Evolutionary conservation across 2,329 filamentous ascomycete species (phyloP), one percentile per base, ranked within the genome.

Genomic region (Aspergillus brunneoviolaceus): DNA sequence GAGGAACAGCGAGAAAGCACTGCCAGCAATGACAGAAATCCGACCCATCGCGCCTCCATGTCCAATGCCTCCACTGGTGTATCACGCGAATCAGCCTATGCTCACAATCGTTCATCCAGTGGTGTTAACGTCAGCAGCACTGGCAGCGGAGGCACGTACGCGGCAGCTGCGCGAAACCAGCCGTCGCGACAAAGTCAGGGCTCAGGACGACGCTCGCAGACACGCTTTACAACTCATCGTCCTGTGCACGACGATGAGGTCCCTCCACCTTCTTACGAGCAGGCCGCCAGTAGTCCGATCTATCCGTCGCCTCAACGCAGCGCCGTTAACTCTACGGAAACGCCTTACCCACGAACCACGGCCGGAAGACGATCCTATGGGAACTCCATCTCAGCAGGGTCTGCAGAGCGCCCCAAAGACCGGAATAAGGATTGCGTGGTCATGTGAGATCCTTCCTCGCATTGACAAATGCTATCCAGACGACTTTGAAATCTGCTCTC

Each of bases 1-100:
- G 94, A 98, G 74, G 92, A 97, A 64, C 88, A 92, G 69, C 84
- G 87, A 14, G 86, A 92, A 64, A 65, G 63, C 31, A 59, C 52
- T 2, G n/a, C 35, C 94, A 98, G 74, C 92, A 97, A 65, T 87
- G 58, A 58, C 16, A 51, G 62, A 51, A 63, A 84, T 85, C n/a
- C 79, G 75, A 60, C 60, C 49, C 63, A 56, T 60, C 64, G 61
- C 49, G 56, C 67, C 42, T 68, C 67, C n/a, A 61, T 64, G 21
- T 65, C 69, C 23, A 49, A 61, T 47, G 63, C 63, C 11, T 53
- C 69, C 48, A 60, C 68, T 1, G 63, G 58, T 39, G 58, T 60
- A 31, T 60, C 61, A 39, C 57, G 54, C n/a, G 62, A 53, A 33
- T 45, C 53, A 55, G 48, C 25, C 23, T 50, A 58, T 31, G 16